Base-by-base conservation (phyloP, 441 rosid genomes). In the Iberis amara region DNA sequence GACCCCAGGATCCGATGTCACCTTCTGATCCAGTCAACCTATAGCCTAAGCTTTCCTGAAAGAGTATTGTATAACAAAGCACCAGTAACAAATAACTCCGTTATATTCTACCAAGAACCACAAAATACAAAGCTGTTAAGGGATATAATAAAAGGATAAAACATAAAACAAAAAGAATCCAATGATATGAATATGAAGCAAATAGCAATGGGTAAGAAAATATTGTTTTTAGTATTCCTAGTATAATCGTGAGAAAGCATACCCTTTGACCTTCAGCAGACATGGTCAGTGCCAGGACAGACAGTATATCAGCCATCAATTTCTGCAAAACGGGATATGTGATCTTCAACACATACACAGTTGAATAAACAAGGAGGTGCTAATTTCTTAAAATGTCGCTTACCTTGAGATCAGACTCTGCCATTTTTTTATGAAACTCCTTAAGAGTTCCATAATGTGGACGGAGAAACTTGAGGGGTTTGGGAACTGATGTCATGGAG, bases 1-100 rank as follows among this genome's bases (percentile, higher is more conserved):
- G 97, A 51, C 99, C 99, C 97, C 97, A 92, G 0, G 90, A 86
- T 66, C 97, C 97, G 32, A 89, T 84, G 63, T 92, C 99, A 62
- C 89, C 85, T 68, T 75, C 90, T n/a, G 96, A 74, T 58, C 96
- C 97, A 70, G 75, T 37, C 70, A 92, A 74, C 78, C 95, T 77
- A 76, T 78, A 92, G 59, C 76, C 77, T 61, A 92, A 81, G 78
- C 99, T 89, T 78, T 89, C 99, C 96, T 92, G 80, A 68, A 78
- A 33, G 31, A 8, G 55, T 50, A 51, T 46, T 59, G 66, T 48
- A 68, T 7, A 26, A 51, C 47, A 64, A 48, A 60, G 43, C 51
- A 55, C 3, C 21, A 49, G 30, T 18, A 52, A 59, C 39, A 59
- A 37, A 23, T 12, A 52, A 39, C 33, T 11, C 2, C 7, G 4